phyloP scores from a whole-genome alignment of 805 yeast genomes.

The Sugiyamaella qingdaonensis region DNA sequence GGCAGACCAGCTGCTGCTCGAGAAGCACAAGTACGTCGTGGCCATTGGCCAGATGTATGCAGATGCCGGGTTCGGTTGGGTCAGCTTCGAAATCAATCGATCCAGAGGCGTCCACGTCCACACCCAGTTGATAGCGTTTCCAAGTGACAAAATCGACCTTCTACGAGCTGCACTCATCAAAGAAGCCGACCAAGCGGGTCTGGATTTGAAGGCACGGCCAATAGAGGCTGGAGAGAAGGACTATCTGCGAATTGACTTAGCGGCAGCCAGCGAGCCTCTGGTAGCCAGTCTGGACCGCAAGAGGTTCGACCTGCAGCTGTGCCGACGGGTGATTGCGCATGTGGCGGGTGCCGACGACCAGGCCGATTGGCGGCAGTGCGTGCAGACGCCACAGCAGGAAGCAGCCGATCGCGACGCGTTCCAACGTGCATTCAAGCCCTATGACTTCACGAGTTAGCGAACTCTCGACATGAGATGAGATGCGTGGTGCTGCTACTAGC shows the following conservation, averaged over 20 bases:
- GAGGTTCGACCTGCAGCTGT: constrained; percentile 72
- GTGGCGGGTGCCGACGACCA: constrained; percentile 47
- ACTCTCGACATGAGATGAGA: background rate
- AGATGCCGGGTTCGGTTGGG: constrained; percentile 43
- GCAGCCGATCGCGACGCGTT: constrained; percentile 57
- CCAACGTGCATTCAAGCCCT: constrained; percentile 49
- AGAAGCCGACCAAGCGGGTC: constrained; percentile 7
- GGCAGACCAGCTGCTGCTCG: constrained; percentile 32
- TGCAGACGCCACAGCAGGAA: constrained; percentile 61
- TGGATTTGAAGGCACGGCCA: constrained; percentile 1
- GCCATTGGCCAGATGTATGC: constrained; percentile 49
- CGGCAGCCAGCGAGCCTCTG: constrained; percentile 14
- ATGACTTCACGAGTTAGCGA: constrained; percentile 43
- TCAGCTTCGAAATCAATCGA: constrained; percentile 68
- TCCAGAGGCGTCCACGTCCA: constrained; percentile 68
- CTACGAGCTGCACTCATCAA: constrained; percentile 17
- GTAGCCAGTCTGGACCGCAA: constrained; percentile 13
- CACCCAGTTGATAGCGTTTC: constrained; percentile 71
- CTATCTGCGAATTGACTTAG: constrained; percentile 23
- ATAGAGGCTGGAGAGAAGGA: constrained; percentile 29
- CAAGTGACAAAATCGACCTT: constrained; percentile 34
- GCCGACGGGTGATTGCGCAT: constrained; percentile 71
- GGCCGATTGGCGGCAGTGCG: constrained; percentile 76
- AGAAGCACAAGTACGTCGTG: constrained; percentile 44
- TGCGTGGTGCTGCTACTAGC: background rate